Conservation (phyloP, 495 filamentous ascomycete genomes). For the Trichoderma parareesei region DNA sequence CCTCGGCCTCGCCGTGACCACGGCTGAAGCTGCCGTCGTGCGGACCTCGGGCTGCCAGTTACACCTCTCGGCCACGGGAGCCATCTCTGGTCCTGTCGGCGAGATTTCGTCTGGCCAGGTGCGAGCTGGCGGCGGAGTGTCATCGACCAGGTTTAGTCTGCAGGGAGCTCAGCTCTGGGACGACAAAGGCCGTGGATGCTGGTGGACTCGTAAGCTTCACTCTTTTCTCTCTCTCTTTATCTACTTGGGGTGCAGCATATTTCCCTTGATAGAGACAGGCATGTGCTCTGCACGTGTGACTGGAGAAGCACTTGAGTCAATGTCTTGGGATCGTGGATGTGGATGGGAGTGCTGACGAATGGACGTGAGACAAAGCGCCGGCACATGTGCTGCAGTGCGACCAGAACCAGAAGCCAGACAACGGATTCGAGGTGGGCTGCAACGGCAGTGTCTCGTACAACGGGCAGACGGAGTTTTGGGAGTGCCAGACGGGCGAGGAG, state of each 20-base stretch:
- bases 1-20: neutral
- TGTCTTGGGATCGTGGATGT: neutral
- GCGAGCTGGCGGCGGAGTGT: constrained; percentile 3
- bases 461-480: constrained; percentile 41
- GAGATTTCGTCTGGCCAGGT: constrained; percentile 5
- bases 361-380: constrained; percentile 26
- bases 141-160: neutral
- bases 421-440: constrained; percentile 42
- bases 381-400: constrained; percentile 63
- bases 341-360: neutral
- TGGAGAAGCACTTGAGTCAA: neutral
- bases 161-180: constrained; percentile 36
- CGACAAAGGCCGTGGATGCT: constrained; percentile 45
- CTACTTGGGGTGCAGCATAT: neutral
- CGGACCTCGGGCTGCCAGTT: constrained; percentile 4
- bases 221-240: constrained; percentile 3
- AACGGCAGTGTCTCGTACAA: constrained; percentile 39
- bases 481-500: constrained; percentile 44
- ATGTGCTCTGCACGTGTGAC: neutral
- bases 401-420: constrained; percentile 33
- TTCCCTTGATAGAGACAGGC: neutral
- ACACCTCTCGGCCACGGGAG: neutral
- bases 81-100: constrained; percentile 3
- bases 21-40: neutral
- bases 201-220: constrained; percentile 42